phyloP scores from a whole-genome alignment of 2,329 filamentous ascomycete genomes.

The Dothistroma septosporum region DNA sequence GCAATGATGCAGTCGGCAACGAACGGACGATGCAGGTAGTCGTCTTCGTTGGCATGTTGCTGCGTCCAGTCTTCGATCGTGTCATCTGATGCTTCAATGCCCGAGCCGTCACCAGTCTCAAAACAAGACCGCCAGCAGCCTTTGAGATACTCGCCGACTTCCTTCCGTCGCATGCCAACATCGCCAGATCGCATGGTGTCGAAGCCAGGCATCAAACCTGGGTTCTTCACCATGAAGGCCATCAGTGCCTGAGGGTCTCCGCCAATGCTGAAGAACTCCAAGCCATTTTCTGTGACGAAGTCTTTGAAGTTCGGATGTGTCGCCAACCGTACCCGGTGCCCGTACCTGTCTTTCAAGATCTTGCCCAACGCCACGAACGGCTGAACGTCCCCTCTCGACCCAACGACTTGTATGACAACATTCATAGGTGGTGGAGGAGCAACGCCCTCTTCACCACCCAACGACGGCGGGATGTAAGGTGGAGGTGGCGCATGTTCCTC shows the following conservation, averaged over 20 bases:
- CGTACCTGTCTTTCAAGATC: conserved; percentile 47
- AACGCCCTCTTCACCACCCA: conserved; percentile 62
- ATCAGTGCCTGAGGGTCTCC: conserved; percentile 49
- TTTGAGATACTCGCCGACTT: conserved; percentile 73
- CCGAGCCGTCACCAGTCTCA: conserved; percentile 66
- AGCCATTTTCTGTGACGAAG: conserved; percentile 47
- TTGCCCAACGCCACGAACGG: conserved; percentile 50
- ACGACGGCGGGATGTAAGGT: conserved; percentile 67
- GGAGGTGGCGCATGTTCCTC: conserved; percentile 54
- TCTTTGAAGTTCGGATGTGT: conserved; percentile 49
- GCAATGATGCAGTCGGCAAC: conserved; percentile 79
- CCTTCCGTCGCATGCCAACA: conserved; percentile 67
- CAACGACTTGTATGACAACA: conserved; percentile 48
- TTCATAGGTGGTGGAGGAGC: conserved; percentile 48
- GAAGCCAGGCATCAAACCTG: conserved; percentile 77
- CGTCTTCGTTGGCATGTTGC: conserved; percentile 36
- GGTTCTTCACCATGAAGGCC: conserved; percentile 89
- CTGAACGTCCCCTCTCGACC: conserved; percentile 49
- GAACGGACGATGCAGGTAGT: conserved; percentile 57
- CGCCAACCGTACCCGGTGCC: conserved; percentile 46
- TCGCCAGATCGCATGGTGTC: conserved; percentile 73
- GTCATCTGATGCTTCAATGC: conserved; percentile 32
- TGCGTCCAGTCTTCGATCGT: conserved; percentile 49
- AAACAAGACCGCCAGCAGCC: conserved; percentile 86
- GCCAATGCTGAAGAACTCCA: conserved; percentile 51